Evolutionary conservation across 129 eudicot species (phyloP).

Genomic region (Deinandra increscens): DNA sequence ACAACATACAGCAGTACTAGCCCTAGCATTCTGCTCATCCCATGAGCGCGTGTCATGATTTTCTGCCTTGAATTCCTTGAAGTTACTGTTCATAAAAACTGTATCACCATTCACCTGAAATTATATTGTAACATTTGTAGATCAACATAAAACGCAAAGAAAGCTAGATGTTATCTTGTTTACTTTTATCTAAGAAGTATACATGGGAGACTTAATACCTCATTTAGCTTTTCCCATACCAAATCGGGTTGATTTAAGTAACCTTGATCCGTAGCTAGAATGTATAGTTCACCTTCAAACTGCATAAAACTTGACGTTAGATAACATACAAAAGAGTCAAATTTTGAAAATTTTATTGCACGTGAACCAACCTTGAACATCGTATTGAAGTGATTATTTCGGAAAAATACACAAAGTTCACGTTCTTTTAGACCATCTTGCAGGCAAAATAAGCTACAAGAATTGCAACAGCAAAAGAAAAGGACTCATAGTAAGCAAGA

Average conservation of each 20-base stretch:
- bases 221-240: constrained; percentile 96
- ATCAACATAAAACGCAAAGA: constrained; percentile 13
- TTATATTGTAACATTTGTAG: not conserved
- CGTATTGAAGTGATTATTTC: constrained; percentile 96
- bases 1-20: constrained; percentile 74
- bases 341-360: not conserved
- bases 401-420: constrained; percentile 90
- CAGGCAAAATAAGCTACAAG: constrained; percentile 69
- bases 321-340: constrained; percentile 9
- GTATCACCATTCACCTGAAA: constrained; percentile 94
- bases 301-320: constrained; percentile 38
- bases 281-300: constrained; percentile 80
- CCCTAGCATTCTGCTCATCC: constrained; percentile 67
- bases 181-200: not conserved
- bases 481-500: constrained; percentile 17
- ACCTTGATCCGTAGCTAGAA: constrained; percentile 91
- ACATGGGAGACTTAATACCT: constrained; percentile 45
- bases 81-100: constrained; percentile 56
- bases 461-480: constrained; percentile 24
- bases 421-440: constrained; percentile 78
- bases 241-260: constrained; percentile 91
- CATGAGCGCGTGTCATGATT: constrained; percentile 54
- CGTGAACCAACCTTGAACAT: constrained; percentile 86
- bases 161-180: not conserved
- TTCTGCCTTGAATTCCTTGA: constrained; percentile 79